These are phyloP conservation scores for Paraphoma chrysanthemicola DNA, from an alignment of 2,329 filamentous ascomycete genomes.

Conservation along the genomic window DNA sequence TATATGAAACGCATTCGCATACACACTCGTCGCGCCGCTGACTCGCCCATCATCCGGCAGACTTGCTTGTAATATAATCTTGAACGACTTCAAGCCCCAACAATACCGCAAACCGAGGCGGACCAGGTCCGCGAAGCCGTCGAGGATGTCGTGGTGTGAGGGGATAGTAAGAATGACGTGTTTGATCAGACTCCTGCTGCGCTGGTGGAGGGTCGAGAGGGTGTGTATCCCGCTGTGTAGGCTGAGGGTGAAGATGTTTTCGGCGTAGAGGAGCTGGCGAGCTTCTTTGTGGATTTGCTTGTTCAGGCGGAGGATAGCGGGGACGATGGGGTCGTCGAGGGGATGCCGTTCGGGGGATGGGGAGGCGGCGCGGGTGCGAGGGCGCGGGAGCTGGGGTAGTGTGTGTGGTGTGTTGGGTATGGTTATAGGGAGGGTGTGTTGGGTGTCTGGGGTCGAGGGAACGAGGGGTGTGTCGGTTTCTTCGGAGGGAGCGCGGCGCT, in stretches of 20 bases:
- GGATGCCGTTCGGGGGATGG: conserved; percentile 2
- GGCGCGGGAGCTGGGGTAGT: neutral
- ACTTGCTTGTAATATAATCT: conserved; percentile 46
- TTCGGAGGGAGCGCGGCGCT: conserved; percentile 17
- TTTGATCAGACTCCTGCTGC: conserved; percentile 52
- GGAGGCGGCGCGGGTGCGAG: neutral
- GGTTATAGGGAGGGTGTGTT: neutral
- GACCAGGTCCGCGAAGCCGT: conserved; percentile 55
- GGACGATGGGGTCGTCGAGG: conserved; percentile 40
- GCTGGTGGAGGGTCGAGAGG: conserved; percentile 51
- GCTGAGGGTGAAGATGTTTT: conserved; percentile 46
- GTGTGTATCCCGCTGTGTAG: conserved; percentile 48
- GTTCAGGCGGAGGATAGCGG: conserved; percentile 49
- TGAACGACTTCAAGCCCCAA: conserved; percentile 52
- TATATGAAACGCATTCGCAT: conserved; percentile 57
- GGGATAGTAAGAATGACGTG: conserved; percentile 53
- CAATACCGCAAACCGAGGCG: conserved; percentile 55
- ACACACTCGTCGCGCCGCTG: conserved; percentile 50
- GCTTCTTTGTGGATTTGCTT: conserved; percentile 48
- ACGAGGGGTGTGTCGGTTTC: conserved; percentile 7
- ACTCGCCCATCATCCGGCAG: conserved; percentile 38
- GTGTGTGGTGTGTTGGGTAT: neutral
- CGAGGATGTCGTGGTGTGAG: conserved; percentile 55
- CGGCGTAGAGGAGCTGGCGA: conserved; percentile 38
- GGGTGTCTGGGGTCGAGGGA: neutral